Percentiles rank a stretch among this genome's conserved stretches.
These are phyloP conservation scores for Colletotrichum melonis DNA, from an alignment of 2,329 filamentous ascomycete genomes.

Conservation along the genomic window DNA sequence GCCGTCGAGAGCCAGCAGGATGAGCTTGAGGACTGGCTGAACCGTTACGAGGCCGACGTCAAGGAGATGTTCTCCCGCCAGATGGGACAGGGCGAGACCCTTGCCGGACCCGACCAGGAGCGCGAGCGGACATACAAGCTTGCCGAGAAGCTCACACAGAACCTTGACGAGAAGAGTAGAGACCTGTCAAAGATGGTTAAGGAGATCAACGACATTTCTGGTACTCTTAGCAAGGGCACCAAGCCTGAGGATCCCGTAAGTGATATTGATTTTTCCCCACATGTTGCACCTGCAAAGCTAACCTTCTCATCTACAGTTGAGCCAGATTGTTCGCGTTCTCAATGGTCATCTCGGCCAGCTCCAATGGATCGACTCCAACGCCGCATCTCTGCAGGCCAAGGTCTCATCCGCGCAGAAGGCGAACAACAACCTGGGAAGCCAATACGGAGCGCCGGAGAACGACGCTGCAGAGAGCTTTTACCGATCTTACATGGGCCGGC, in stretches of 20 bases:
- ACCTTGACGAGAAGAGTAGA: slow-evolving; percentile 92
- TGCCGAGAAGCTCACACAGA: slow-evolving; percentile 91
- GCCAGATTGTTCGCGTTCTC: slow-evolving; percentile 94
- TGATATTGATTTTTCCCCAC: slow-evolving; percentile 37
- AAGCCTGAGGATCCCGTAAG: slow-evolving; percentile 89
- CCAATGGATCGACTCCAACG: slow-evolving; percentile 92
- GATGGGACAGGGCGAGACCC: slow-evolving; percentile 78
- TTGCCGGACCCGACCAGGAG: slow-evolving; percentile 93
- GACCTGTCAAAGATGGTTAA: slow-evolving; percentile 97
- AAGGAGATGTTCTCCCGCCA: slow-evolving; percentile 88
- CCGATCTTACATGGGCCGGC: slow-evolving; percentile 83
- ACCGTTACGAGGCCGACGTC: slow-evolving; percentile 91
- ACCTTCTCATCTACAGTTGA: slow-evolving; percentile 69
- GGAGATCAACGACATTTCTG: slow-evolving; percentile 95
- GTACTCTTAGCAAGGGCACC: slow-evolving; percentile 86
- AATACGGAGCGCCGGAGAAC: slow-evolving; percentile 70
- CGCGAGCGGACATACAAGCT: slow-evolving; percentile 96
- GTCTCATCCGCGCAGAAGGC: slow-evolving; percentile 85
- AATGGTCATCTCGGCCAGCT: slow-evolving; percentile 93
- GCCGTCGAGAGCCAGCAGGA: slow-evolving; percentile 93
- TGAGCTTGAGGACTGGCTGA: slow-evolving; percentile 88
- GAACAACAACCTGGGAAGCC: slow-evolving; percentile 69
- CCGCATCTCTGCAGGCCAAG: slow-evolving; percentile 83
- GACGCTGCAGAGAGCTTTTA: slow-evolving; percentile 91
- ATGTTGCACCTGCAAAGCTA: slow-evolving; percentile 32